Evolutionary conservation across 352 stramenopile species (phyloP).

Genomic region (Plasmopara muralis): DNA sequence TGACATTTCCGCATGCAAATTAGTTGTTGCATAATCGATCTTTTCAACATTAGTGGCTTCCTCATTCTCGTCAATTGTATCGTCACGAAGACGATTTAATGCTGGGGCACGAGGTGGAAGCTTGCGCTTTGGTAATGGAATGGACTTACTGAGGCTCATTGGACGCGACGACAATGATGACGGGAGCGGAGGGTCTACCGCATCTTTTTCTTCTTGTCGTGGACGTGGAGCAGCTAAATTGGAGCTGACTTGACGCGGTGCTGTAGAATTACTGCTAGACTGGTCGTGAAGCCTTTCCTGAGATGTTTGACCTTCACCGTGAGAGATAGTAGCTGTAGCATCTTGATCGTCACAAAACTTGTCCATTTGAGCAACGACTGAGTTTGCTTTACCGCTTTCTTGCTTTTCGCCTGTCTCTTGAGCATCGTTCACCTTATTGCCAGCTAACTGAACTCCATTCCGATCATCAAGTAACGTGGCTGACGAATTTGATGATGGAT

Average conservation of each 20-base stretch:
- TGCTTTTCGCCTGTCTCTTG: slow-evolving; percentile 13
- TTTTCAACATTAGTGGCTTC: slow-evolving; percentile 41
- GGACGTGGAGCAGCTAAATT: slow-evolving; percentile 20
- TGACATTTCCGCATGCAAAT: slow-evolving; percentile 80
- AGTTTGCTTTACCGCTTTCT: slow-evolving; percentile 2
- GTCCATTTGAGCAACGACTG: neutral
- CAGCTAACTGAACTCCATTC: slow-evolving; percentile 6
- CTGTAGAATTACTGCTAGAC: neutral
- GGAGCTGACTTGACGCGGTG: slow-evolving; percentile 17
- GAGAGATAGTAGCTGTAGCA: slow-evolving; percentile 1
- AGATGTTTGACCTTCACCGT: slow-evolving; percentile 1
- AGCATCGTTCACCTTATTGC: slow-evolving; percentile 7
- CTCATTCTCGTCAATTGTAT: slow-evolving; percentile 39
- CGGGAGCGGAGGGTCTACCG: slow-evolving; percentile 33
- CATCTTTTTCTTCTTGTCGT: slow-evolving; percentile 16
- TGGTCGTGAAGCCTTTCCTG: slow-evolving; percentile 8
- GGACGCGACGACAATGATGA: slow-evolving; percentile 55
- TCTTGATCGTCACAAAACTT: slow-evolving; percentile 5
- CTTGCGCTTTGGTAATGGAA: slow-evolving; percentile 47
- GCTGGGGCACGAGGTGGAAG: slow-evolving; percentile 20
- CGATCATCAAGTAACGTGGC: slow-evolving; percentile 20
- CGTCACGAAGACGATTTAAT: slow-evolving; percentile 16
- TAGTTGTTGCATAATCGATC: slow-evolving; percentile 65
- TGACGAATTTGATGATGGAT: slow-evolving; percentile 23
- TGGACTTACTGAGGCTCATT: slow-evolving; percentile 80